Evolutionary conservation across 352 stramenopile species (phyloP).

Genomic region (Globisporangium acanthophoron): DNA sequence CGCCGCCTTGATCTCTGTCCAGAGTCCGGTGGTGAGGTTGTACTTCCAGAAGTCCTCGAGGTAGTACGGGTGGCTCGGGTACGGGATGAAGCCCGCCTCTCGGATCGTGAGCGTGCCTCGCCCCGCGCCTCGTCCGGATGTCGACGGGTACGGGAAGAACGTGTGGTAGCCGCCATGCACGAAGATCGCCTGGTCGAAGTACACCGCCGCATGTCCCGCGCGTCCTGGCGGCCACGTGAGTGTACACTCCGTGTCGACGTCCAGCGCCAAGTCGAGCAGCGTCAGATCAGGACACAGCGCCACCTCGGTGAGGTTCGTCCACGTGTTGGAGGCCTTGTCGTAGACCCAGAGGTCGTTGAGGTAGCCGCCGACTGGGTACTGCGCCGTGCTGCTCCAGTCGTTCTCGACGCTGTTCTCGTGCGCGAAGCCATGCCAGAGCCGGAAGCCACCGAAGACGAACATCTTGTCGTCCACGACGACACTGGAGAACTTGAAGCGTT

Average conservation of each 20-base stretch:
- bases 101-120: constrained; percentile 46
- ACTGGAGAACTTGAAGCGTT: constrained; percentile 92
- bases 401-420: constrained; percentile 86
- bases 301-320: constrained; percentile 66
- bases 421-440: constrained; percentile 94
- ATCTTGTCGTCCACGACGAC: constrained; percentile 51
- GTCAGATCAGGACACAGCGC: constrained; percentile 58
- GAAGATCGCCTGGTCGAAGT: constrained; percentile 71
- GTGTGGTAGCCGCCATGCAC: constrained; percentile 94
- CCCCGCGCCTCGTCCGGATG: constrained; percentile 73
- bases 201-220: constrained; percentile 79
- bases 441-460: constrained; percentile 90
- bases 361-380: constrained; percentile 90
- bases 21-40: constrained; percentile 82
- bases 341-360: constrained; percentile 94
- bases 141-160: constrained; percentile 94
- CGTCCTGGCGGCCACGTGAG: constrained; percentile 86
- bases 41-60: constrained; percentile 93
- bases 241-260: constrained; percentile 66
- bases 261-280: constrained; percentile 48
- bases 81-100: constrained; percentile 74
- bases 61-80: constrained; percentile 91
- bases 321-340: constrained; percentile 52
- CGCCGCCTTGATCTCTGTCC: constrained; percentile 52
- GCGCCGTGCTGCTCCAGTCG: constrained; percentile 68